Evolutionary conservation across 2,329 filamentous ascomycete genomes (phyloP), one percentile per base, ranked within the genome.

Genomic region (Talaromyces sp.): DNA sequence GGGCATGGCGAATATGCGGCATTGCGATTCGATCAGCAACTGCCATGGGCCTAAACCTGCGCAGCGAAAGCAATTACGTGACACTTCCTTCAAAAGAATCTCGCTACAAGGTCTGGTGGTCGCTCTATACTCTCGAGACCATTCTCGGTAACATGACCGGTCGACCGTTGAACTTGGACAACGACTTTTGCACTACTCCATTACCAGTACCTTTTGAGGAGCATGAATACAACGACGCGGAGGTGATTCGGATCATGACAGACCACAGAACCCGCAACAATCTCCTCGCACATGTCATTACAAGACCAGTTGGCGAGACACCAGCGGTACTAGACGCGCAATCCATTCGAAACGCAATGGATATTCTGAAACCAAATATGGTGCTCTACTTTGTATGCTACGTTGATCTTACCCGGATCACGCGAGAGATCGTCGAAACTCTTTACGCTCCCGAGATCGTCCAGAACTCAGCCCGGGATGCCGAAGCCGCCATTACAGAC

Each of bases 101-200:
- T 58, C 76, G 79, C 17, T 80, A 80, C 66, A 73, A 78, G 17
- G 74, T 81, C 7, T 82, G 80, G 80, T 81, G 79, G 77, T 75
- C 79, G 17, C 66, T 82, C 2, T 78, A 79, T 49, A 69, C 73
- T 37, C 70, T 81, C 11, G 80, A 81, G 68, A 75, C 75, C 33
- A 72, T 74, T 27, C 71, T 82, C 11, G 78, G 74, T 62, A 73
- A 77, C 67, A 78, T 80, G 71, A 80, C 78, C 35, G 80, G 80
- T 37, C 76, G 80, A 47, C 77, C 78, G 3, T 76, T 74, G n/a
- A 75, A 71, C 68, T 74, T 76, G 33, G 70, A 69, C n/a, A 71
- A 75, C 19, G 72, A 74, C 1, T 78, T 79, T 63, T 80, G 77
- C 70, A 80, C 77, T 13, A 79, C 78, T 0, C 77, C 79, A 27